Conservation (phyloP, 305 asterid species). For the Solanum hybrid region DNA sequence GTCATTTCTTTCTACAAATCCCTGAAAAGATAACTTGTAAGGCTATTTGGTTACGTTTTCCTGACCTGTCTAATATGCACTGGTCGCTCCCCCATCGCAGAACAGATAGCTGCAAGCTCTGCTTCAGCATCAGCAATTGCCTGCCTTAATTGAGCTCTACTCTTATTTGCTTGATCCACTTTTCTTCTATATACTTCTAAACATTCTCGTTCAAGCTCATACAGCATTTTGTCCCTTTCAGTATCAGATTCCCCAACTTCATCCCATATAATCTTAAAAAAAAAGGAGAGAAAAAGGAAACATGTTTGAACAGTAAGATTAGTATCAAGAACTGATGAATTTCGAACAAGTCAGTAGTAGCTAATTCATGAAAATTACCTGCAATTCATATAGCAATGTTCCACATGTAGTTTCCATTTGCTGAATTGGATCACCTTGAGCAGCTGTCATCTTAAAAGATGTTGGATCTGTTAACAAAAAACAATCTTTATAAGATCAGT, state of each 20-base stretch:
- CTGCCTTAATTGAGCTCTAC: conserved; percentile 86
- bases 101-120: conserved; percentile 83
- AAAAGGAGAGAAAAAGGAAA: not conserved
- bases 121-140: conserved; percentile 99
- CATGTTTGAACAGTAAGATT: not conserved
- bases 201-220: conserved; percentile 88
- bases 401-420: conserved; percentile 78
- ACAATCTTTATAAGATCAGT: not conserved
- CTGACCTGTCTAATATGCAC: conserved; percentile 89
- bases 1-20: not conserved
- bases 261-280: conserved; percentile 80
- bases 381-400: conserved; percentile 66
- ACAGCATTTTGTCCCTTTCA: conserved; percentile 74
- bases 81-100: conserved; percentile 94
- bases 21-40: not conserved
- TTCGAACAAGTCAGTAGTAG: not conserved
- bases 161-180: conserved; percentile 85
- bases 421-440: conserved; percentile 21
- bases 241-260: conserved; percentile 93
- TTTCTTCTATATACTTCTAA: conserved; percentile 84
- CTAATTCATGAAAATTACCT: conserved; percentile 33
- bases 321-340: not conserved
- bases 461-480: not conserved
- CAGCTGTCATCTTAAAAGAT: conserved; percentile 15
- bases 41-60: not conserved